Base-by-base conservation (phyloP, 2,329 filamentous ascomycete genomes). In the Pyrenophora seminiperda region DNA sequence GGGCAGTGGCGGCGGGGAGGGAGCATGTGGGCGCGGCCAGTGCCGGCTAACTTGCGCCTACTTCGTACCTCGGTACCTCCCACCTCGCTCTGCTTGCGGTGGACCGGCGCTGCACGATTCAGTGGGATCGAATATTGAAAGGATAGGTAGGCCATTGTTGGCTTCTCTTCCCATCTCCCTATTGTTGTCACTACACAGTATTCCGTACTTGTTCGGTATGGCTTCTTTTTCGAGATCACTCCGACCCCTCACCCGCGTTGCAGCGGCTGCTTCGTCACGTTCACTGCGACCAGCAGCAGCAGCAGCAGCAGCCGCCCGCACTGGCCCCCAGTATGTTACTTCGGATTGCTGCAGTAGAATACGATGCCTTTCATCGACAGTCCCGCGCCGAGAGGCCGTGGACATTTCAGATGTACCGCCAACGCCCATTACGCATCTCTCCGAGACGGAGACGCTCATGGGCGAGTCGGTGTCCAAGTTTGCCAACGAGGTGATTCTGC, bases 341-440 rank as follows among this genome's bases (percentile, higher is more conserved):
- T n/a, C 15, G n/a, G 11, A 24, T 7, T 18, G n/a, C 29, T 17
- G 9, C 9, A 27, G 5, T 41, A 71, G 70, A 55, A 60, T 63
- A 53, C 68, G 76, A 70, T 75, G 73, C 50, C 75, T 80, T 42
- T 77, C 77, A 5, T 67, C 71, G 0, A 76, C 76, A 1, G 50
- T 66, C n/a, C 53, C 59, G 5, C 71, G 70, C 18, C 67, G 70
- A 30, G 72, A 76, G 43, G 53, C 62, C 14, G 57, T 75, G 47
- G 75, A 77, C 43, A 85, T 96, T 65, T 81, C 86, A 54, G 86
- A 89, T 39, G 82, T 97, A 59, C 86, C 88, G 0, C 93, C 94
- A 1, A 97, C 93, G 5, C 94, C 94, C 43, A 96, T 99, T 76
- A 89, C 89, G 34, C 91, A 96, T 75, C 81, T 96, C 58, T 95